Evolutionary conservation across 805 yeast genomes (phyloP).

Genomic region (Schwanniomyces yamadae): DNA sequence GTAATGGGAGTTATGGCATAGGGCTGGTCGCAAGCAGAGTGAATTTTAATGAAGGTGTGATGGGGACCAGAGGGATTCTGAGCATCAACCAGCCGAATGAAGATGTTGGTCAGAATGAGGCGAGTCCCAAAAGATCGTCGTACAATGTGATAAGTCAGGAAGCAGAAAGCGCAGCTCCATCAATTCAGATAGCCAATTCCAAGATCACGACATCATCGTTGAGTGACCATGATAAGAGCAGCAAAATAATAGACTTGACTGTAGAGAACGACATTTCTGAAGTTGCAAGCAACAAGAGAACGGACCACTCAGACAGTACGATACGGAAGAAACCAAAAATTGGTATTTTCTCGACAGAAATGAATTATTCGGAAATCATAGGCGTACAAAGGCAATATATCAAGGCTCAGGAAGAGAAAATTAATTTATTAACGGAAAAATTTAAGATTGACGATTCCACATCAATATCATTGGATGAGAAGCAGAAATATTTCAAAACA

Average conservation of each 20-base stretch:
- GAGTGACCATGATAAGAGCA: no score
- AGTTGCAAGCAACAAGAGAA: not conserved
- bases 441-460: conserved; percentile 35
- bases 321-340: not conserved
- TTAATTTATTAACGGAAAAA: conserved; percentile 27
- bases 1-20: no score
- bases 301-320: not conserved
- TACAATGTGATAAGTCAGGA: no score
- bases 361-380: not conserved
- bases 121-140: no score
- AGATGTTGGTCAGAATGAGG: no score
- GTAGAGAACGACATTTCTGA: not conserved
- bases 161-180: no score
- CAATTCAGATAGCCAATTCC: no score
- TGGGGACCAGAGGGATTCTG: no score
- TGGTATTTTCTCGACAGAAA: not conserved
- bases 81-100: no score
- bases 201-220: no score
- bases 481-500: conserved; percentile 23
- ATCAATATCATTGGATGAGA: conserved; percentile 37
- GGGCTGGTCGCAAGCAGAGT: no score
- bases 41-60: no score
- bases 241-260: conserved; percentile 7
- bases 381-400: conserved; percentile 21
- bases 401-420: conserved; percentile 25